Base-by-base conservation (phyloP, 1,139 yeast genomes). In the Lodderomyces pseudojiufengensis region DNA sequence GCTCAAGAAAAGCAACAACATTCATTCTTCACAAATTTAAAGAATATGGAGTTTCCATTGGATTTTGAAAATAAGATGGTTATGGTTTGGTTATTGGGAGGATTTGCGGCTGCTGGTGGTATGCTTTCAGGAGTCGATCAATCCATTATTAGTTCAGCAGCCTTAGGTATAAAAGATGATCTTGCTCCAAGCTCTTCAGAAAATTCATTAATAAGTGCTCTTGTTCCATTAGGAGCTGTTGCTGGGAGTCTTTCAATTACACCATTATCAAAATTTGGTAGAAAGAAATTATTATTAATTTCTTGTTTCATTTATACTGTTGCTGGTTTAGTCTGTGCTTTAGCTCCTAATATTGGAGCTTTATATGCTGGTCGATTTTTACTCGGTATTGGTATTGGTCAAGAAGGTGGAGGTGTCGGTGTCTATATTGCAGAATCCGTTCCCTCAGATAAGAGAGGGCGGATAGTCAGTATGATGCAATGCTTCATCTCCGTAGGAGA, bases 171-270 rank as follows among this genome's bases (percentile, higher is more conserved):
- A 68, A 61, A 60, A n/a, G 52, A 53, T 3, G 63, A 59, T 21
- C 56, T 73, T 26, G 27, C 49, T 13, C 51, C 73, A 29, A 47
- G 59, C n/a, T 39, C 54, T 6, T 55, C 55, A 41, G 59, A 73
- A 46, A 54, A 58, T 25, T 68, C 70, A 6, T 61, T 77, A 40
- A 72, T 76, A 12, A 65, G 76, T 8, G 63, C 80, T 24, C 63
- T 76, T 40, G 76, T 77, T 79, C 83, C 83, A 13, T 57, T 77
- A 32, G 83, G 83, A 42, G 83, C 81, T 25, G 63, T 72, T 54
- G 66, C 65, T 27, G 78, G 79, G 31, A 64, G 75, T 31, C 59
- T 73, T 14, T 47, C 70, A 39, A 61, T 72, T 60, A 64, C 76
- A 3, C 78, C 78, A 3, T 52, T 71, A 33, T 70, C 75, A 48